Conservation (phyloP, 2,329 filamentous ascomycete genomes). For the Colletotrichum higginsianum region DNA sequence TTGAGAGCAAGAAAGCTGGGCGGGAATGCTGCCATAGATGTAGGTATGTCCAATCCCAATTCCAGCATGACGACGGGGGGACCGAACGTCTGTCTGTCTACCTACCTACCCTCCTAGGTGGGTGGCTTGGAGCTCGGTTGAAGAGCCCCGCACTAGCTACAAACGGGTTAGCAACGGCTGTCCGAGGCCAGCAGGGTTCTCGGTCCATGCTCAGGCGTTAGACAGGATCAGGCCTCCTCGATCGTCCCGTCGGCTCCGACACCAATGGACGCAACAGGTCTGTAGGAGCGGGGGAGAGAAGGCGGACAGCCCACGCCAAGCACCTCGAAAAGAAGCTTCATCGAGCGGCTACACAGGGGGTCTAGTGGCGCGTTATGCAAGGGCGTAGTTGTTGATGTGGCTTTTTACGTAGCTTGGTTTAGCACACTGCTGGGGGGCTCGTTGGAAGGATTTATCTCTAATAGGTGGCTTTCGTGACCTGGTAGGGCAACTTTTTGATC, state of each 20-base stretch:
- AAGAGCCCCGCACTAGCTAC: slow-evolving; percentile 42
- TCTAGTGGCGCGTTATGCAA: slow-evolving; percentile 3
- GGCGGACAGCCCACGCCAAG: background rate
- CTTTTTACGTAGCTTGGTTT: background rate
- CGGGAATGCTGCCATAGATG: slow-evolving; percentile 23
- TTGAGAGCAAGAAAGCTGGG: background rate
- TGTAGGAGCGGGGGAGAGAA: background rate
- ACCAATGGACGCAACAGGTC: slow-evolving; percentile 9
- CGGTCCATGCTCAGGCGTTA: slow-evolving; percentile 18
- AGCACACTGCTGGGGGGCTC: background rate
- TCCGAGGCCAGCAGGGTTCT: slow-evolving; percentile 38
- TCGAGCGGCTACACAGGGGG: background rate
- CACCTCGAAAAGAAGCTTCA: slow-evolving; percentile 15
- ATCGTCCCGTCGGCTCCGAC: slow-evolving; percentile 26
- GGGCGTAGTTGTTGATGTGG: background rate
- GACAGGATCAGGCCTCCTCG: slow-evolving; percentile 23
- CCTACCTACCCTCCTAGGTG: no score
- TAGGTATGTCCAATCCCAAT: slow-evolving; percentile 26
- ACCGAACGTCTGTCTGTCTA: background rate
- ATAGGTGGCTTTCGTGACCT: no score
- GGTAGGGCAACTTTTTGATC: background rate
- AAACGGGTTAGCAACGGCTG: slow-evolving; percentile 34
- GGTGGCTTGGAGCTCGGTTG: slow-evolving; percentile 35
- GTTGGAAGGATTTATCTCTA: background rate
- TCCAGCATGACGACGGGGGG: slow-evolving; percentile 11